Evolutionary conservation across 2,329 filamentous ascomycete species (phyloP).

Genomic region (Fusarium duplospermum): DNA sequence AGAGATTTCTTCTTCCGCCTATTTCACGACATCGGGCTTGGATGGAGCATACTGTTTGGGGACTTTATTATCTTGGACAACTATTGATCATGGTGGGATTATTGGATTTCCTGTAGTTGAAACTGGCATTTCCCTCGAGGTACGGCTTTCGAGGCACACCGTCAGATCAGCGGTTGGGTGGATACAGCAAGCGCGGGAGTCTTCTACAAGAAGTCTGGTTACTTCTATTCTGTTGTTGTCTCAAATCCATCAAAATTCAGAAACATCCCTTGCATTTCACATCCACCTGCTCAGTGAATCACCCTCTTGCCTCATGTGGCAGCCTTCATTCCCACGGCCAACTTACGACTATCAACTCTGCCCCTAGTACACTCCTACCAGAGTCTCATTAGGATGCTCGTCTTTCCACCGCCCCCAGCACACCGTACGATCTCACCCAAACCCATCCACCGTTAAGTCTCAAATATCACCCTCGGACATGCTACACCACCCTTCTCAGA

Average conservation of each 20-base stretch:
- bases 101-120: neutral
- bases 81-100: constrained; percentile 40
- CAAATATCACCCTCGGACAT: neutral
- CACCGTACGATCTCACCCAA: too few species aligned
- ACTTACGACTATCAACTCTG: too few species aligned
- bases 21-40: constrained; percentile 38
- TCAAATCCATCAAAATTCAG: neutral
- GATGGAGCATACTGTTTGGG: constrained; percentile 52
- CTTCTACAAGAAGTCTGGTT: neutral
- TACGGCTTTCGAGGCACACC: neutral
- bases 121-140: too few species aligned
- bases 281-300: neutral
- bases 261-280: neutral
- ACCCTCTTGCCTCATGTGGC: neutral
- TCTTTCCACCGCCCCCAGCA: too few species aligned
- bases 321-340: too few species aligned
- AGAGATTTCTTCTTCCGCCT: constrained; percentile 47
- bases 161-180: too few species aligned
- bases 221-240: neutral
- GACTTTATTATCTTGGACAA: constrained; percentile 51
- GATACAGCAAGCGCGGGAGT: neutral
- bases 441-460: too few species aligned
- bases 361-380: too few species aligned
- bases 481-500: too few species aligned
- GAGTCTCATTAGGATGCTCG: too few species aligned